These are phyloP conservation scores for Mortierella sp. DNA, from an alignment of 371 early-diverging fungal genomes.

Conservation along the genomic window DNA sequence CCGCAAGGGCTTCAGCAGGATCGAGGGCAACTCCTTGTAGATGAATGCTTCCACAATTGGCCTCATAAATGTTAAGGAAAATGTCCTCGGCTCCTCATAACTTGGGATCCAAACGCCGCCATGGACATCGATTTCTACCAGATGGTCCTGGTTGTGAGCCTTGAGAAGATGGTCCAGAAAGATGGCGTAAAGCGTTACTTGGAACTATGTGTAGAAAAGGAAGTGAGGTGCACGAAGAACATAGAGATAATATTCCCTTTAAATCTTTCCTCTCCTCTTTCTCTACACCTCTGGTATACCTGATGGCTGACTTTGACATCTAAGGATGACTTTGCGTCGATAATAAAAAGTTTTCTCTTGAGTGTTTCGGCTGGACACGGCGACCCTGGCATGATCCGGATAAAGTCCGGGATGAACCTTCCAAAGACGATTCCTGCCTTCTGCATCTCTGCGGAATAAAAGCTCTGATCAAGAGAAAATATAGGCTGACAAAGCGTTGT, in stretches of 20 bases:
- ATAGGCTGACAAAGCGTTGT: constrained; percentile 60
- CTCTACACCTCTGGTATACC: constrained; percentile 25
- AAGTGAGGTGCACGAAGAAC: not conserved
- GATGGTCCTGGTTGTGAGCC: constrained; percentile 49
- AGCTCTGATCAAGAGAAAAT: constrained; percentile 53
- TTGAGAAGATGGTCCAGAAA: constrained; percentile 57
- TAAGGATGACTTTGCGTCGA: constrained; percentile 65
- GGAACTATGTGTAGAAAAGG: constrained; percentile 51
- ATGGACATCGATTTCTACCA: constrained; percentile 54
- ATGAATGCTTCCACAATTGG: constrained; percentile 60
- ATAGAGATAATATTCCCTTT: not conserved
- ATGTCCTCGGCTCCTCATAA: constrained; percentile 49
- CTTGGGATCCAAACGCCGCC: constrained; percentile 64
- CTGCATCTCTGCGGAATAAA: constrained; percentile 52
- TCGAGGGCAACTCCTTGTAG: constrained; percentile 47
- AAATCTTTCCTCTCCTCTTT: not conserved
- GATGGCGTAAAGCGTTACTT: constrained; percentile 64
- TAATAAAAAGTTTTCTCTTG: constrained; percentile 57
- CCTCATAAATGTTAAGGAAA: constrained; percentile 60
- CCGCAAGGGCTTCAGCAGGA: constrained; percentile 33
- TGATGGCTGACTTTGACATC: constrained; percentile 60
- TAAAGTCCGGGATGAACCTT: constrained; percentile 64
- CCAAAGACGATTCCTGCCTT: constrained; percentile 49
- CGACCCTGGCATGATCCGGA: constrained; percentile 56
- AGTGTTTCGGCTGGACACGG: constrained; percentile 2